Conservation (phyloP, 148 eudicot genomes). For the Agrostemma githago region DNA sequence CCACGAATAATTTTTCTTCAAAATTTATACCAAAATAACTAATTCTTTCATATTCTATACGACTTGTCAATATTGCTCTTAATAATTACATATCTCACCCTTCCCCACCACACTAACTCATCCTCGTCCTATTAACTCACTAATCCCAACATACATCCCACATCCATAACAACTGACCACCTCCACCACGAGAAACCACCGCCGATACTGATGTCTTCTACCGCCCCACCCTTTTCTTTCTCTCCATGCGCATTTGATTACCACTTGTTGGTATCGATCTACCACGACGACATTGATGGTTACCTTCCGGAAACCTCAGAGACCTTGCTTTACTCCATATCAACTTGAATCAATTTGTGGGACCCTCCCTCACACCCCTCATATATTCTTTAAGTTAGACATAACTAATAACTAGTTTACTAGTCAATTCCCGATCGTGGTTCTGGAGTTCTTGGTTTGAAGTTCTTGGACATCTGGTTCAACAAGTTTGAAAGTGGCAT, state of each 20-base stretch:
- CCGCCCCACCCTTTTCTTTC: too few relatives aligned
- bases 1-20: too few relatives aligned
- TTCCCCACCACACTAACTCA: too few relatives aligned
- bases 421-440: conserved; percentile 66
- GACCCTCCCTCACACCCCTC: conserved; percentile 43
- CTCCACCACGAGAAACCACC: too few relatives aligned
- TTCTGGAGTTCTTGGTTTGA: conserved; percentile 49
- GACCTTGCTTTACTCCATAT: conserved; percentile 75
- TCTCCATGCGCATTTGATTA: background rate
- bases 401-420: conserved; percentile 84
- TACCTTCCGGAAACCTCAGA: conserved; percentile 59
- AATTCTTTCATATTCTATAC: too few relatives aligned
- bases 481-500: conserved; percentile 83
- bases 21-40: too few relatives aligned
- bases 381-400: conserved; percentile 55
- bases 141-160: too few relatives aligned
- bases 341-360: conserved; percentile 84
- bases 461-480: conserved; percentile 61
- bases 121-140: too few relatives aligned
- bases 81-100: too few relatives aligned
- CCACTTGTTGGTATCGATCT: conserved; percentile 60
- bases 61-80: too few relatives aligned
- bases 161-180: too few relatives aligned
- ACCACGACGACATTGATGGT: conserved; percentile 87
- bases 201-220: too few relatives aligned